A percentile compares a stretch with the other conserved stretches of the same genome.
phyloP scores from a whole-genome alignment of 805 yeast genomes.

The Saccharomycopsis amapae region DNA sequence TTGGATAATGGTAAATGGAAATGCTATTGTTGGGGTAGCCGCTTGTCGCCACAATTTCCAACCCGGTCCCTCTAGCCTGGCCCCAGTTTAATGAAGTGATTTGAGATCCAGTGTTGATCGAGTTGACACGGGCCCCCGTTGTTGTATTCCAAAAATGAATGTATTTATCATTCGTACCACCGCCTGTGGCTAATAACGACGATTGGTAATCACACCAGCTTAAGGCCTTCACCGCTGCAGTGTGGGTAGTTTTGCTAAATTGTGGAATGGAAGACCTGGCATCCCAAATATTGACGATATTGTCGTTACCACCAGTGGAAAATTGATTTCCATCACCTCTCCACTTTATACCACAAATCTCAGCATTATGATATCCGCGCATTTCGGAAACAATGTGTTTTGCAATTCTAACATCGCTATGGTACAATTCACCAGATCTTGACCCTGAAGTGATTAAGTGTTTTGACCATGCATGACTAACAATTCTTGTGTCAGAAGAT shows the following conservation, averaged over 20 bases:
- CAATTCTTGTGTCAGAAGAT: slow-evolving; percentile 68
- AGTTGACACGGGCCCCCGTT: slow-evolving; percentile 78
- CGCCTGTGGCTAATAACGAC: slow-evolving; percentile 89
- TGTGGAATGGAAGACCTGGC: slow-evolving; percentile 58
- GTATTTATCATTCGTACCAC: slow-evolving; percentile 84
- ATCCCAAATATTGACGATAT: slow-evolving; percentile 90
- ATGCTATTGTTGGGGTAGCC: slow-evolving; percentile 88
- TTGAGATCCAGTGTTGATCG: slow-evolving; percentile 89
- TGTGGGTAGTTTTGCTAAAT: slow-evolving; percentile 71
- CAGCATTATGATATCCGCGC: slow-evolving; percentile 64
- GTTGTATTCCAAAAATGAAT: slow-evolving; percentile 95
- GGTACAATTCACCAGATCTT: slow-evolving; percentile 75
- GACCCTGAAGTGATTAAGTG: slow-evolving; percentile 82
- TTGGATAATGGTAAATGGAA: slow-evolving; percentile 77
- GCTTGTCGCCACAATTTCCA: slow-evolving; percentile 86
- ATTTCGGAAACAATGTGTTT: slow-evolving; percentile 59
- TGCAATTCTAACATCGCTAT: slow-evolving; percentile 85
- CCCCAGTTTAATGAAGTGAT: slow-evolving; percentile 95
- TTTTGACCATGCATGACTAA: slow-evolving; percentile 77
- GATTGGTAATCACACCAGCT: slow-evolving; percentile 90
- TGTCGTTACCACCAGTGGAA: slow-evolving; percentile 93
- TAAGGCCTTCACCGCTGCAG: slow-evolving; percentile 91
- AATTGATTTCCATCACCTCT: slow-evolving; percentile 75
- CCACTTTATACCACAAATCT: slow-evolving; percentile 89
- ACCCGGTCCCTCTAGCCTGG: slow-evolving; percentile 57